Base-by-base conservation (phyloP, 495 filamentous ascomycete genomes). In the Penicillium robsamsonii region DNA sequence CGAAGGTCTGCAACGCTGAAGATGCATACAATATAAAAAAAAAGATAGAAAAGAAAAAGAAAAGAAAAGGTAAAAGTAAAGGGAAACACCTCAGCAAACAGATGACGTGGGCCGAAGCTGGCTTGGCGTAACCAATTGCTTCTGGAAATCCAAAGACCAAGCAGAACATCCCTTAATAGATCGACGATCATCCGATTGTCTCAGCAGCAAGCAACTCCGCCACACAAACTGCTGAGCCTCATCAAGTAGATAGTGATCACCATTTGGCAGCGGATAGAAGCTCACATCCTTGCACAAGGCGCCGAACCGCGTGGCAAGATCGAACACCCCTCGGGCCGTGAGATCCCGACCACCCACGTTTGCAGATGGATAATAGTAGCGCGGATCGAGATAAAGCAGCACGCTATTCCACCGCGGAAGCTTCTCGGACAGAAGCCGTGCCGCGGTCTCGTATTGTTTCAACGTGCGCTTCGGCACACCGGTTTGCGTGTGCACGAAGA, bases 401-500 rank as follows among this genome's bases (percentile, higher is more conserved):
- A 71, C 63, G 27, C 43, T 63, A 10, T 51, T 49, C 68, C 68
- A 70, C 1, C 42, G 42, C 0, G 74, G 72, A 9, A 76, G 41
- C 45, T 66, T 68, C 51, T 61, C 56, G 0, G 44, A 25, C 5
- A 75, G 50, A 4, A 69, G 46, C 7, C 50, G 61, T 1, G 61
- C 62, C 1, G 70, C 74, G 1, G 43, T 50, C 42, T 70, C 66
- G 49, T 76, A 76, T 57, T 74, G 62, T 30, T 53, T 64, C 27
- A 72, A 48, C 1, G 66, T 62, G 1, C 72, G 69, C 47, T 76
- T 76, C n/a, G 72, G 69, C 24, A 71, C 66, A 9, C 65, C 70
- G 2, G 58, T 58, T 53, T 75, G 61, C 17, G 58, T 59, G 41
- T 76, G 72, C 13, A 76, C 72, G 58, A 76, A 76, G 58, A 76